Conservation (phyloP, 2,329 filamentous ascomycete species). For the Claviceps maximensis region DNA sequence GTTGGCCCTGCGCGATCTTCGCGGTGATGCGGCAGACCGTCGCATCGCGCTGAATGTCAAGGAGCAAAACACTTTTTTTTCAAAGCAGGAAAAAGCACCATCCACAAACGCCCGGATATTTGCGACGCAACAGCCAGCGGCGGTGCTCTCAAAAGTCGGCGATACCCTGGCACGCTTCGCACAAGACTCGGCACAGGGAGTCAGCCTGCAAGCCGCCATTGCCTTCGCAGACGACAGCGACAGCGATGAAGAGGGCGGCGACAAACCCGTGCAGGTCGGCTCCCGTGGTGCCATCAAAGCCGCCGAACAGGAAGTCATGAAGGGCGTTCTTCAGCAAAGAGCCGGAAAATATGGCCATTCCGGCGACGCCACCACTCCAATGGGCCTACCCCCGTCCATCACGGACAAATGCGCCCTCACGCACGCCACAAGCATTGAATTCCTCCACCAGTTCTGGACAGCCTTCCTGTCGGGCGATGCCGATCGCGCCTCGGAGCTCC, state of each 20-base stretch:
- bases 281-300: constrained; percentile 52
- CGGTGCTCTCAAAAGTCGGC: constrained; percentile 53
- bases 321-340: constrained; percentile 49
- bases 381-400: constrained; percentile 40
- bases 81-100: constrained; percentile 37
- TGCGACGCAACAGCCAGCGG: constrained; percentile 53
- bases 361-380: constrained; percentile 35
- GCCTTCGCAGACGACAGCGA: constrained; percentile 59
- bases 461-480: constrained; percentile 82
- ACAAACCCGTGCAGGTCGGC: constrained; percentile 47
- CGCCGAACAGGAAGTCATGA: constrained; percentile 53
- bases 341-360: constrained; percentile 41
- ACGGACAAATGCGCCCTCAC: constrained; percentile 51
- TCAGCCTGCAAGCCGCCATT: constrained; percentile 50
- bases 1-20: constrained; percentile 67
- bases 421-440: constrained; percentile 87
- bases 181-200: constrained; percentile 32
- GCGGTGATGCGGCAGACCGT: constrained; percentile 57
- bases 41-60: constrained; percentile 77
- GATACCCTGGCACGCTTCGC: constrained; percentile 44
- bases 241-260: constrained; percentile 44
- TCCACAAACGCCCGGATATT: constrained; percentile 40
- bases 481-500: constrained; percentile 66
- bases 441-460: constrained; percentile 94
- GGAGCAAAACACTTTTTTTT: constrained; percentile 75